phyloP scores from a whole-genome alignment of 495 filamentous ascomycete species.

The Tuber borchii region DNA sequence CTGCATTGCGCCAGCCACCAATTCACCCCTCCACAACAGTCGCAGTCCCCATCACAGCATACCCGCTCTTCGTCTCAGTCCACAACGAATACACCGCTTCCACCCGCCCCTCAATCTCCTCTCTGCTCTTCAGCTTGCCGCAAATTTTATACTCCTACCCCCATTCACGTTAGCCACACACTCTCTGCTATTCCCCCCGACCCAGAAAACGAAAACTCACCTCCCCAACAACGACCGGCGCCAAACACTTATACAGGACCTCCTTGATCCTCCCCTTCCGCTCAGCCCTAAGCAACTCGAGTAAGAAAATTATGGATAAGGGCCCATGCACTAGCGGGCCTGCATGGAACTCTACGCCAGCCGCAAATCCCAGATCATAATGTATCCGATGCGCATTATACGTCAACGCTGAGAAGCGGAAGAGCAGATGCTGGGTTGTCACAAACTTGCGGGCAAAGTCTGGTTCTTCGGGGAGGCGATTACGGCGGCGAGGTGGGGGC shows the following conservation, averaged over 20 bases:
- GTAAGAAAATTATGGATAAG: conserved; percentile 66
- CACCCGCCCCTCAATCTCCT: neutral
- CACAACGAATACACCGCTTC: conserved; percentile 39
- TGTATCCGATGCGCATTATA: conserved; percentile 71
- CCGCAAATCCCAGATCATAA: conserved; percentile 61
- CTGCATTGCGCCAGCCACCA: neutral
- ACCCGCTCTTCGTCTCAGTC: conserved; percentile 40
- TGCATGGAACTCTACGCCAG: conserved; percentile 63
- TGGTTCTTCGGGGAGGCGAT: conserved; percentile 42
- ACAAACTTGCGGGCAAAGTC: conserved; percentile 56
- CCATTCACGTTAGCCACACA: neutral
- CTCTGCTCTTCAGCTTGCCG: conserved; percentile 23
- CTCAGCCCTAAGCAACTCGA: conserved; percentile 52
- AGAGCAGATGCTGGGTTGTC: conserved; percentile 59
- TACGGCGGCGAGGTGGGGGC: neutral
- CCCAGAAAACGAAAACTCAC: conserved; percentile 25
- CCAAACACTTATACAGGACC: conserved; percentile 75
- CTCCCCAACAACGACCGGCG: conserved; percentile 70
- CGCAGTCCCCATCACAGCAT: conserved; percentile 37
- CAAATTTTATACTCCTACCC: conserved; percentile 38
- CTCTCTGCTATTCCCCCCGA: conserved; percentile 39
- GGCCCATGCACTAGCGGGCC: conserved; percentile 80
- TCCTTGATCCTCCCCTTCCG: conserved; percentile 43
- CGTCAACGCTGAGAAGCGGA: conserved; percentile 66
- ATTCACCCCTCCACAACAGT: conserved; percentile 30